Evolutionary conservation across 2,329 filamentous ascomycete species (phyloP).

Genomic region (Penicillium concentricum): DNA sequence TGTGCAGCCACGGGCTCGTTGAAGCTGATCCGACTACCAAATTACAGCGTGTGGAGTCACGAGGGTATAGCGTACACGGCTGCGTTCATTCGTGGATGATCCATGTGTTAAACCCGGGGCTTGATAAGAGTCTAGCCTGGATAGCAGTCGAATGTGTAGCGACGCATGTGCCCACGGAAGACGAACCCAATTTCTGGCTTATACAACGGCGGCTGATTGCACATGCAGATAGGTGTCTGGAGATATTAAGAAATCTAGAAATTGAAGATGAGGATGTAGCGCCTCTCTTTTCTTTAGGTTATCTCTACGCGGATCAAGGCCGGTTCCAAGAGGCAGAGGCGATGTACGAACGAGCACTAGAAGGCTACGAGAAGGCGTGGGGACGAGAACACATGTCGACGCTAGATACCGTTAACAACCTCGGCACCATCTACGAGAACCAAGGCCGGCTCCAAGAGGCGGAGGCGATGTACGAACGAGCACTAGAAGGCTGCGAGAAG

Average conservation of each 20-base stretch:
- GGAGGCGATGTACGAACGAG: not conserved
- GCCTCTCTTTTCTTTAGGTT: not conserved
- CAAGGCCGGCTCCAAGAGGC: constrained; percentile 5
- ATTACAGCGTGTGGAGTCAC: not conserved
- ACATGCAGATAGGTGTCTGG: not conserved
- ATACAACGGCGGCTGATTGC: not conserved
- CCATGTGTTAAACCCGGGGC: constrained; percentile 1
- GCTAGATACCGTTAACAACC: not conserved
- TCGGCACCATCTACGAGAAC: not conserved
- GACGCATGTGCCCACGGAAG: not conserved
- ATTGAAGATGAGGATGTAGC: not conserved
- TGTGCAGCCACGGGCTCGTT: not conserved
- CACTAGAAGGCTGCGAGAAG: constrained; percentile 1
- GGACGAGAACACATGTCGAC: not conserved
- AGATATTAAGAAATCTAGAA: not conserved
- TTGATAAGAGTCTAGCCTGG: not conserved
- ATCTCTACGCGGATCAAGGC: not conserved
- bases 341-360: constrained; percentile 1
- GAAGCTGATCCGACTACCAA: not conserved
- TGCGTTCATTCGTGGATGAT: constrained; percentile 11
- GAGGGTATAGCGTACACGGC: constrained; percentile 7
- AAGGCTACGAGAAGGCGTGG: not conserved
- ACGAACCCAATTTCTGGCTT: not conserved
- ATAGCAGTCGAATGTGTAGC: not conserved
- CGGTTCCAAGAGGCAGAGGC: not conserved